Conservation (phyloP, 768 basidiomycete genomes). For the Daedaleopsis sinensis region DNA sequence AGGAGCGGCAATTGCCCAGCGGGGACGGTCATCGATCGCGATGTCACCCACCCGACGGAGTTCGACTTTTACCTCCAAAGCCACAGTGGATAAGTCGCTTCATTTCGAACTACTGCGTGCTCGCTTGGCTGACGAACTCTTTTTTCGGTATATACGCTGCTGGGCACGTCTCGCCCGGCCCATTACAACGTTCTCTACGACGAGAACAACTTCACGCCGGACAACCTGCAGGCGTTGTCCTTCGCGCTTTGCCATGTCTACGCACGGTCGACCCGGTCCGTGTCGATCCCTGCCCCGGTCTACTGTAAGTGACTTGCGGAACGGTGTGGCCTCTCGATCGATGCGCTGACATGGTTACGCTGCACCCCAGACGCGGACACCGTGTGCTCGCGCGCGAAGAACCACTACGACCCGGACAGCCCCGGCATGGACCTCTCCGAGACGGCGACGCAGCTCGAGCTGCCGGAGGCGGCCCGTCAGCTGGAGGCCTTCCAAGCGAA, state of each 20-base stretch:
- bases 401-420: slow-evolving; percentile 73
- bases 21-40: slow-evolving; percentile 76
- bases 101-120: not conserved
- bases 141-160: slow-evolving; percentile 36
- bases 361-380: slow-evolving; percentile 67
- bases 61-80: slow-evolving; percentile 81
- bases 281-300: slow-evolving; percentile 82
- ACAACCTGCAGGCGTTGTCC: slow-evolving; percentile 68
- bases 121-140: slow-evolving; percentile 13
- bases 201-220: slow-evolving; percentile 67
- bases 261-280: slow-evolving; percentile 77
- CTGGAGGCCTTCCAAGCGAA: slow-evolving; percentile 45
- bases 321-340: not conserved
- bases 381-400: slow-evolving; percentile 75
- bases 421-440: slow-evolving; percentile 58
- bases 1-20: slow-evolving; percentile 74
- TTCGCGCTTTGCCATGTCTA: slow-evolving; percentile 84
- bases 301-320: slow-evolving; percentile 56
- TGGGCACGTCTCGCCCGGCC: slow-evolving; percentile 74
- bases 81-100: slow-evolving; percentile 57
- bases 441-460: slow-evolving; percentile 47
- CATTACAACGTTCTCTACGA: slow-evolving; percentile 57
- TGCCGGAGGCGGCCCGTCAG: slow-evolving; percentile 42
- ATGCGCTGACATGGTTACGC: not conserved
- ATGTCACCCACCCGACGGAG: slow-evolving; percentile 69